Conservation (phyloP, 352 stramenopile genomes). For the Globisporangium okanoganense region DNA sequence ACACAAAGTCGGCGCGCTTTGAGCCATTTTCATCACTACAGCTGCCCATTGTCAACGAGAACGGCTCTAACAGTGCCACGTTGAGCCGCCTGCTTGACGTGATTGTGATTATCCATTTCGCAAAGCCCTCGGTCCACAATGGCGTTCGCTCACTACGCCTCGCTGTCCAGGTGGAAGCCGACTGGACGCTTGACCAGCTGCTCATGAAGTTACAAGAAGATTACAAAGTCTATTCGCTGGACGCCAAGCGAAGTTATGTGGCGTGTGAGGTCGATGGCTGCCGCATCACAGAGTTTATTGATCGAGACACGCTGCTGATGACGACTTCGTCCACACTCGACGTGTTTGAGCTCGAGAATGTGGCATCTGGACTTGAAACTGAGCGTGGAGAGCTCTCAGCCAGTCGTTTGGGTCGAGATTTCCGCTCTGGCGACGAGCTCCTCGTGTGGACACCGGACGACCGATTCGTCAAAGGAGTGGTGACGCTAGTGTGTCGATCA, state of each 20-base stretch:
- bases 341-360: slow-evolving; percentile 36
- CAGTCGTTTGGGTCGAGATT: slow-evolving; percentile 1
- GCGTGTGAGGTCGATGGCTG: slow-evolving; percentile 22
- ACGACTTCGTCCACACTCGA: slow-evolving; percentile 27
- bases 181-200: slow-evolving; percentile 39
- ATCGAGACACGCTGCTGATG: slow-evolving; percentile 26
- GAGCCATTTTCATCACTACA: slow-evolving; percentile 86
- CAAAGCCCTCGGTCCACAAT: slow-evolving; percentile 13
- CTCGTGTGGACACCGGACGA: slow-evolving; percentile 19
- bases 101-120: slow-evolving; percentile 34
- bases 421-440: slow-evolving; percentile 15
- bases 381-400: background rate
- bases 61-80: background rate
- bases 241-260: slow-evolving; percentile 16
- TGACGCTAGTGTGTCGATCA: slow-evolving; percentile 6
- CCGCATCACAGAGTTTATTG: slow-evolving; percentile 26
- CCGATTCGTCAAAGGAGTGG: slow-evolving; percentile 21
- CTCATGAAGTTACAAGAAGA: slow-evolving; percentile 29
- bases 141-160: slow-evolving; percentile 16
- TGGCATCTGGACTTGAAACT: background rate
- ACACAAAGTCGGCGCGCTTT: slow-evolving; percentile 76
- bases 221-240: slow-evolving; percentile 14
- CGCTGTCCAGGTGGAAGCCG: slow-evolving; percentile 14
- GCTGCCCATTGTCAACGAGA: slow-evolving; percentile 30
- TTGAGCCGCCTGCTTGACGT: slow-evolving; percentile 20